Evolutionary conservation across 2,329 filamentous ascomycete genomes (phyloP).

Genomic region (Colletotrichum sp.): DNA sequence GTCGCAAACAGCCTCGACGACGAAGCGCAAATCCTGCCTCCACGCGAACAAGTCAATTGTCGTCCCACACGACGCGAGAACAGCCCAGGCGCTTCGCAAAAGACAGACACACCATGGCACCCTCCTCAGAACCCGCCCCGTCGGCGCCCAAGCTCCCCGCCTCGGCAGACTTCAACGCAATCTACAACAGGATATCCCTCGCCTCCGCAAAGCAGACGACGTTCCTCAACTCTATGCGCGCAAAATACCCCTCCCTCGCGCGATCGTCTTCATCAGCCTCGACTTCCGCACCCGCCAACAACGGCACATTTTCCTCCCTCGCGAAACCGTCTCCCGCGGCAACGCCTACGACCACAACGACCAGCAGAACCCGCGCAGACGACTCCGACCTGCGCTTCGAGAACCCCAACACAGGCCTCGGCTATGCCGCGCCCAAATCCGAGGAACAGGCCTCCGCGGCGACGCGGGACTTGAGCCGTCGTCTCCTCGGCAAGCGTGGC

Average conservation of each 20-base stretch:
- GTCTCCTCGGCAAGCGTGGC: constrained; percentile 29
- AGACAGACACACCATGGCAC: not conserved
- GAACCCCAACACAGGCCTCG: constrained; percentile 44
- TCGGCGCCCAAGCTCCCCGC: constrained; percentile 32
- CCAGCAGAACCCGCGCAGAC: not conserved
- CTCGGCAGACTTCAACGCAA: constrained; percentile 40
- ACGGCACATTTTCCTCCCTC: constrained; percentile 23
- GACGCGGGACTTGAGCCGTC: constrained; percentile 33
- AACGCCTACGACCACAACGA: not conserved
- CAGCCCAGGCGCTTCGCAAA: not conserved
- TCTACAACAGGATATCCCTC: constrained; percentile 48
- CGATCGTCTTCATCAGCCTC: not conserved
- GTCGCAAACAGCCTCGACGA: not conserved
- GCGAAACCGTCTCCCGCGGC: not conserved
- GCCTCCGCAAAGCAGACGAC: constrained; percentile 38
- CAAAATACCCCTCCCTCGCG: constrained; percentile 14
- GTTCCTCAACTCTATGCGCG: constrained; percentile 32
- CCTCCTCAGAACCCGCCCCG: not conserved
- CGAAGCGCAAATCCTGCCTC: not conserved
- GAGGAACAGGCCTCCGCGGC: constrained; percentile 28
- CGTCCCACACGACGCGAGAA: not conserved
- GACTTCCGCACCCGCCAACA: not conserved
- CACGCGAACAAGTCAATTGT: not conserved
- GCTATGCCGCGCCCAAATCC: constrained; percentile 35
- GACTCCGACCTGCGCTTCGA: constrained; percentile 21